Conservation (phyloP, 1,284 basidiomycete species). For the Rhodofomes roseus region DNA sequence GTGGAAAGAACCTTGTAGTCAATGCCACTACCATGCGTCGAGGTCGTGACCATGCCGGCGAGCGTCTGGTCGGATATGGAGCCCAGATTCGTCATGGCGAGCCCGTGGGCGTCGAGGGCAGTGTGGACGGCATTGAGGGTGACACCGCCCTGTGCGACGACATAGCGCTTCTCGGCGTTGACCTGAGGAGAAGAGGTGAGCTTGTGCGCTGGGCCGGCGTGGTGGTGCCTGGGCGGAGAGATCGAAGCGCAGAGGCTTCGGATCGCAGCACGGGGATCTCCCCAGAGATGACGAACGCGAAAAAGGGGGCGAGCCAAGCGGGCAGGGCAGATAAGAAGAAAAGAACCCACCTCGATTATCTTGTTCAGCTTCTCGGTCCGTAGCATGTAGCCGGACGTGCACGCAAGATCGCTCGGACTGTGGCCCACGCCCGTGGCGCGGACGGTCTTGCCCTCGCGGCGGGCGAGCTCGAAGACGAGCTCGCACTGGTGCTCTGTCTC, state of each 20-base stretch:
- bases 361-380: slow-evolving; percentile 69
- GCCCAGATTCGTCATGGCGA: slow-evolving; percentile 91
- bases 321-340: slow-evolving; percentile 15
- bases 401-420: slow-evolving; percentile 89
- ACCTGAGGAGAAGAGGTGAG: slow-evolving; percentile 44
- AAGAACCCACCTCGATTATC: slow-evolving; percentile 64
- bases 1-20: slow-evolving; percentile 81
- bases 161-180: slow-evolving; percentile 65
- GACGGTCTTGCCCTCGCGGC: slow-evolving; percentile 67
- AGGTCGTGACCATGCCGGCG: slow-evolving; percentile 92
- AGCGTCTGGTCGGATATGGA: slow-evolving; percentile 97
- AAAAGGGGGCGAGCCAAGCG: slow-evolving; percentile 25
- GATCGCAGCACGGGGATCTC: slow-evolving; percentile 25
- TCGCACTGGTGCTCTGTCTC: slow-evolving; percentile 69
- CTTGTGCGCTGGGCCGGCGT: background rate
- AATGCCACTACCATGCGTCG: slow-evolving; percentile 91
- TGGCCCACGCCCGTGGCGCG: slow-evolving; percentile 90
- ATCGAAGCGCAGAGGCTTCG: slow-evolving; percentile 4
- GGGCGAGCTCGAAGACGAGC: slow-evolving; percentile 81
- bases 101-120: slow-evolving; percentile 60
- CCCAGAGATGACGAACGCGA: slow-evolving; percentile 17
- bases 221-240: slow-evolving; percentile 17
- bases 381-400: slow-evolving; percentile 82
- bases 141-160: slow-evolving; percentile 78
- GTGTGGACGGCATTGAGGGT: slow-evolving; percentile 71